Percentiles rank a stretch among this genome's conserved stretches.
phyloP scores from a whole-genome alignment of 768 basidiomycete genomes.

The Mycena chlorophos region DNA sequence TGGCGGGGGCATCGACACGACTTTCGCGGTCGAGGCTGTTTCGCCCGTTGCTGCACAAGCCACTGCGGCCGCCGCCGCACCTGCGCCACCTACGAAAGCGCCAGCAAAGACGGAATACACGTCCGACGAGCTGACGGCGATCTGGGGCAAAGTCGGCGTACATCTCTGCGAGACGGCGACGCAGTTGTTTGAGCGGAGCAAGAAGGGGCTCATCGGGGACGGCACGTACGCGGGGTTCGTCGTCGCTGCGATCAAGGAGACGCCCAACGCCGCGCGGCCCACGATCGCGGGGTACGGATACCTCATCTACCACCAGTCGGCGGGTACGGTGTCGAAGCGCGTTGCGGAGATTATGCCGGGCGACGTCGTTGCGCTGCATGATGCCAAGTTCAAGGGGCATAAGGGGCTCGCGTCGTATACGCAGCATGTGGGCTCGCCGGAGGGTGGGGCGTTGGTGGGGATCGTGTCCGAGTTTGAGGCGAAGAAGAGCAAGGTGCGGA shows the following conservation, averaged over 20 bases:
- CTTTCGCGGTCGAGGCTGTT: constrained; percentile 24
- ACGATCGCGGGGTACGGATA: constrained; percentile 66
- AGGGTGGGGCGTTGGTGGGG: constrained; percentile 61
- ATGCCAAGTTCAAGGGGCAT: constrained; percentile 75
- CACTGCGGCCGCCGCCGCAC: constrained; percentile 8
- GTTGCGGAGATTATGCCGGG: constrained; percentile 84
- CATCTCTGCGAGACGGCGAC: constrained; percentile 72
- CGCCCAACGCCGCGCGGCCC: constrained; percentile 55
- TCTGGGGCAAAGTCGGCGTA: constrained; percentile 76
- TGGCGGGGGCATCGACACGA: constrained; percentile 34
- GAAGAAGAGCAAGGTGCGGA: constrained; percentile 84
- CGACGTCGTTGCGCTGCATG: constrained; percentile 73
- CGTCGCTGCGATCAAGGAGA: constrained; percentile 59
- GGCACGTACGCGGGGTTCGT: constrained; percentile 84
- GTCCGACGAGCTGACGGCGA: constrained; percentile 64
- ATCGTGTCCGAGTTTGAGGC: constrained; percentile 80
- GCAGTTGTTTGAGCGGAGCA: constrained; percentile 70
- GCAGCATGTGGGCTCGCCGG: constrained; percentile 49
- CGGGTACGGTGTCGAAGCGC: constrained; percentile 64
- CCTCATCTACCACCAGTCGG: constrained; percentile 73
- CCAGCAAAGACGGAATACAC: constrained; percentile 40
- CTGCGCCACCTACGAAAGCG: background rate
- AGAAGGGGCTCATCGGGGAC: constrained; percentile 77
- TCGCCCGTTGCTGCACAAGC: constrained; percentile 29
- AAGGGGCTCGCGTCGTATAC: constrained; percentile 79